Percentiles rank a stretch among this genome's conserved stretches.
phyloP scores from a whole-genome alignment of 305 asterid genomes.

The Fraxinus floribunda region DNA sequence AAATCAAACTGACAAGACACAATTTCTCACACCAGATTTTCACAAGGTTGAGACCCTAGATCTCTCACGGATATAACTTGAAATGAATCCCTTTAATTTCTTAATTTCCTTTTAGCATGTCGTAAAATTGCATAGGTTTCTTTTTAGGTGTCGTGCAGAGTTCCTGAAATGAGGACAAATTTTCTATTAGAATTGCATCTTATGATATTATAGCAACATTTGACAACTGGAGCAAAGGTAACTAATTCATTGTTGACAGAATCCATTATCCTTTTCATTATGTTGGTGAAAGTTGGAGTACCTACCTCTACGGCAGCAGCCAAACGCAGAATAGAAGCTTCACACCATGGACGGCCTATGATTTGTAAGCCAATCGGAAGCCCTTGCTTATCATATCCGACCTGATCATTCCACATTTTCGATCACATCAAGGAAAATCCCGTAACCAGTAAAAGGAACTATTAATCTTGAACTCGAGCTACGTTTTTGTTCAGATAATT shows the following conservation, averaged over 20 bases:
- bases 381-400: constrained; percentile 93
- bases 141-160: constrained; percentile 66
- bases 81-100: constrained; percentile 9
- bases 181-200: constrained; percentile 7
- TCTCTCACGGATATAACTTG: neutral
- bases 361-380: constrained; percentile 93
- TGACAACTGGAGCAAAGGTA: neutral
- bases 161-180: constrained; percentile 47
- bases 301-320: constrained; percentile 85
- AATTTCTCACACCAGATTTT: neutral
- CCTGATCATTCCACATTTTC: constrained; percentile 35
- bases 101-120: constrained; percentile 60
- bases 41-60: constrained; percentile 5
- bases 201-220: neutral
- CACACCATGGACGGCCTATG: constrained; percentile 96
- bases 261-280: neutral
- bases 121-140: constrained; percentile 73
- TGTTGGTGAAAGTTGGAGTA: neutral
- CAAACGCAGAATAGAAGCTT: constrained; percentile 80
- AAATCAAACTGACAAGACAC: neutral
- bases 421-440: neutral
- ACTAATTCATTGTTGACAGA: neutral
- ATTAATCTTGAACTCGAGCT: neutral
- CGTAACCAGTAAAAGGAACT: neutral
- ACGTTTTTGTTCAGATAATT: neutral